Conservation (phyloP, 2,329 filamentous ascomycete species). For the Aspergillus transmontanensis region DNA sequence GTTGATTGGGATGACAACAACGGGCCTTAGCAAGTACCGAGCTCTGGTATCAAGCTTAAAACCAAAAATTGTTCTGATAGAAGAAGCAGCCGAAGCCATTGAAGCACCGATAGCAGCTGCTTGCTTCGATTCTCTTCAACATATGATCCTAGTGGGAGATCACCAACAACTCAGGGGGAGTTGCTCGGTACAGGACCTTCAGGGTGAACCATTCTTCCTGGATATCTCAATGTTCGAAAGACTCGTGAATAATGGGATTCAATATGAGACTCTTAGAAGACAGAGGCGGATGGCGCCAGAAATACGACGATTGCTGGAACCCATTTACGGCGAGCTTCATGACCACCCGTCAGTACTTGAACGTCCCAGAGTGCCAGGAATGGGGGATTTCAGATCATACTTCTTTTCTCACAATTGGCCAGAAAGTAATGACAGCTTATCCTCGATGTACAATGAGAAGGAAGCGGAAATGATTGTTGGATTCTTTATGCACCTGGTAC, state of each 20-base stretch:
- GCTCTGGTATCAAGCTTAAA: slow-evolving; percentile 66
- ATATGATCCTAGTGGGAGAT: slow-evolving; percentile 73
- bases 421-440: slow-evolving; percentile 64
- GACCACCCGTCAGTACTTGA: slow-evolving; percentile 62
- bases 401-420: slow-evolving; percentile 68
- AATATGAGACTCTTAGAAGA: slow-evolving; percentile 64
- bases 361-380: slow-evolving; percentile 60
- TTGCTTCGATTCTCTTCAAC: slow-evolving; percentile 64
- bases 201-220: slow-evolving; percentile 64
- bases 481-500: slow-evolving; percentile 71
- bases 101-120: slow-evolving; percentile 60
- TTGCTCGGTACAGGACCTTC: slow-evolving; percentile 64
- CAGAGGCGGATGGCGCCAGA: slow-evolving; percentile 76
- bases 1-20: slow-evolving; percentile 72
- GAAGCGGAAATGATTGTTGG: slow-evolving; percentile 77
- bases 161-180: slow-evolving; percentile 75
- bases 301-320: slow-evolving; percentile 61
- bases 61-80: slow-evolving; percentile 71
- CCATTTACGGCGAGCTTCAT: slow-evolving; percentile 62
- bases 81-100: slow-evolving; percentile 77
- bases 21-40: slow-evolving; percentile 79
- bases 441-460: slow-evolving; percentile 67
- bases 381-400: slow-evolving; percentile 62
- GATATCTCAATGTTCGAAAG: slow-evolving; percentile 80
- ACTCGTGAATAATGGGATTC: slow-evolving; percentile 66